Percentiles rank a stretch among this genome's conserved stretches.
phyloP scores from a whole-genome alignment of 2,329 filamentous ascomycete genomes.

The Chaetomium globosum region DNA sequence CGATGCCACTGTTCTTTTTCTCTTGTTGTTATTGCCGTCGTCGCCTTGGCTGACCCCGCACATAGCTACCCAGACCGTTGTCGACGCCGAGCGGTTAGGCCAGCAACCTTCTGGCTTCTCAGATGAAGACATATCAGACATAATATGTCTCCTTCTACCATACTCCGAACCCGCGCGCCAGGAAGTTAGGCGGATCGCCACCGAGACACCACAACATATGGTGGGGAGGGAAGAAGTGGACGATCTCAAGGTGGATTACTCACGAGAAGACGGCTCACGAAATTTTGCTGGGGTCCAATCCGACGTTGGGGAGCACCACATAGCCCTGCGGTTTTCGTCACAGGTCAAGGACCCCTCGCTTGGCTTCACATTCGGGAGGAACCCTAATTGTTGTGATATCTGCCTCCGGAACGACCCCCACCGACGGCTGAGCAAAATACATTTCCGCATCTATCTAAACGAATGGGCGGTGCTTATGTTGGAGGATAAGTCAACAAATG shows the following conservation, averaged over 20 bases:
- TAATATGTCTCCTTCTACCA: conserved; percentile 85
- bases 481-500: conserved; percentile 93
- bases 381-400: conserved; percentile 70
- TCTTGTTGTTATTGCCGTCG: neutral
- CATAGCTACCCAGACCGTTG: conserved; percentile 73
- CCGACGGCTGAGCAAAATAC: conserved; percentile 85
- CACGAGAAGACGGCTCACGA: conserved; percentile 53
- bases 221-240: conserved; percentile 54
- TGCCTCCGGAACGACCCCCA: conserved; percentile 66
- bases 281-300: conserved; percentile 56
- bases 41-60: conserved; percentile 13
- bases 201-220: conserved; percentile 53
- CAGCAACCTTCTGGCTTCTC: conserved; percentile 80
- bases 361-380: conserved; percentile 88
- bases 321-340: conserved; percentile 80
- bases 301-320: conserved; percentile 62
- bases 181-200: conserved; percentile 62
- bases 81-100: conserved; percentile 79
- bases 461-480: conserved; percentile 85
- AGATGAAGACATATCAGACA: conserved; percentile 81
- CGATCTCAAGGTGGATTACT: conserved; percentile 55
- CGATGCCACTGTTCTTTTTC: neutral
- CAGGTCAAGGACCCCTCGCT: conserved; percentile 65
- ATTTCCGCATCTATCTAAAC: conserved; percentile 93
- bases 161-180: conserved; percentile 70